These are phyloP conservation scores for Aspergillus tubingensis DNA, from an alignment of 2,329 filamentous ascomycete genomes.

Conservation along the genomic window DNA sequence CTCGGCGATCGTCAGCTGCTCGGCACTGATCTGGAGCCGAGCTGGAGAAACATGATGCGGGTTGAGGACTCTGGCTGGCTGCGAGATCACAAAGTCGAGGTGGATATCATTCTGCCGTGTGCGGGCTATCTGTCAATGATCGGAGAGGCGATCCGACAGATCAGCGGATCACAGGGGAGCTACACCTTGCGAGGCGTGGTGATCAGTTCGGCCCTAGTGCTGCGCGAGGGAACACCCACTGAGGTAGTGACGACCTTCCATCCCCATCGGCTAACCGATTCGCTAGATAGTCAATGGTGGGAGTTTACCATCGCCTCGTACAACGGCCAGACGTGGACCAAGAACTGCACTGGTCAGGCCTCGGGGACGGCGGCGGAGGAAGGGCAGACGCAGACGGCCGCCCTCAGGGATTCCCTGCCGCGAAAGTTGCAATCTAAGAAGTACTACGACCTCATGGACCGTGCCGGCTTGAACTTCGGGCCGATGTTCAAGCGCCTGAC, in stretches of 20 bases:
- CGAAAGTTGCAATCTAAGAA: constrained; percentile 14
- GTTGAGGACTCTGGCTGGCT: constrained; percentile 35
- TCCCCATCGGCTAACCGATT: constrained; percentile 16
- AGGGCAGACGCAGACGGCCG: background rate
- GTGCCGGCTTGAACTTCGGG: constrained; percentile 20
- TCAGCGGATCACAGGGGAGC: background rate
- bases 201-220: constrained; percentile 23
- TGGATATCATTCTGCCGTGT: constrained; percentile 34
- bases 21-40: constrained; percentile 19
- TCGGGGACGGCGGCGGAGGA: background rate
- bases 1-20: background rate
- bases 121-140: constrained; percentile 28
- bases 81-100: constrained; percentile 32
- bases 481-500: constrained; percentile 16
- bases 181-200: constrained; percentile 20
- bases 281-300: constrained; percentile 25
- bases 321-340: constrained; percentile 21
- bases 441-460: constrained; percentile 15
- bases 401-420: constrained; percentile 1
- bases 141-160: constrained; percentile 24
- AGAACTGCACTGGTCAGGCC: constrained; percentile 28
- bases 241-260: constrained; percentile 25
- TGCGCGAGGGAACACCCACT: constrained; percentile 17
- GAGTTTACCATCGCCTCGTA: constrained; percentile 29
- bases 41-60: constrained; percentile 31